Base-by-base conservation (phyloP, 2,329 filamentous ascomycete species). In the Magnaporthales sp. region DNA sequence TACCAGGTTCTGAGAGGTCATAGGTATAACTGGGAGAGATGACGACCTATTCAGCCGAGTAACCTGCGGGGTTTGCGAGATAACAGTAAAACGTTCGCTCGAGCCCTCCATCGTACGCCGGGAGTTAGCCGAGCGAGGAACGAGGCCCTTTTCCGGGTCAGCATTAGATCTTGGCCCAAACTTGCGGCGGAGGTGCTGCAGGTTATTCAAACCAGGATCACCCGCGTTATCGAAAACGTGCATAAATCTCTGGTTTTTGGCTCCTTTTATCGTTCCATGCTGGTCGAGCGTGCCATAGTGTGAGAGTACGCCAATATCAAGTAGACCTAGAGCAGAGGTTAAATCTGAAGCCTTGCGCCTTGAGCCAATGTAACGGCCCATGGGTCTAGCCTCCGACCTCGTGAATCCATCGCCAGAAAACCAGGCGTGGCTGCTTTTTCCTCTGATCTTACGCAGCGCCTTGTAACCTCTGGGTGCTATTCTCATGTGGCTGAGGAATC, bases 261-360 rank as follows among this genome's bases (percentile, higher is more conserved):
- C 15, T 54, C 8, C 29, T 29, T 24, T 22, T 7, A 8, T 27
- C 56, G 13, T 4, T 7, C 15, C 11, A 11, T 60, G 1, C 24
- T 60, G 56, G 11, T 60, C 56, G 5, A 27, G 5, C 22, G 15
- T 60, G 15, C 15, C 15, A 32, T 63, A 1, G 2, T 2, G 32
- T 19, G 29, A 29, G 10, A 60, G 24, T 27, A 4, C 24, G 24
- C 24, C 26, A 29, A 66, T 22, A 26, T 66, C 64, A 4, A 66
- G 29, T 15, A 61, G 26, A 26, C 64, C 64, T 11, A 62, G 32
- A 3, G 64, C 30, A 19, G 64, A 60, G 29, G 64, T 30, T 11
- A 60, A 24, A 22, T 65, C 64, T 24, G 64, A 65, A 29, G 38
- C 11, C 54, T 66, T 66, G 29, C 64, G 64, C 56, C 62, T 66